Percentiles rank a stretch among this genome's conserved stretches.
Evolutionary conservation across 352 stramenopile genomes (phyloP).

Genomic region (Phytophthora europaea): DNA sequence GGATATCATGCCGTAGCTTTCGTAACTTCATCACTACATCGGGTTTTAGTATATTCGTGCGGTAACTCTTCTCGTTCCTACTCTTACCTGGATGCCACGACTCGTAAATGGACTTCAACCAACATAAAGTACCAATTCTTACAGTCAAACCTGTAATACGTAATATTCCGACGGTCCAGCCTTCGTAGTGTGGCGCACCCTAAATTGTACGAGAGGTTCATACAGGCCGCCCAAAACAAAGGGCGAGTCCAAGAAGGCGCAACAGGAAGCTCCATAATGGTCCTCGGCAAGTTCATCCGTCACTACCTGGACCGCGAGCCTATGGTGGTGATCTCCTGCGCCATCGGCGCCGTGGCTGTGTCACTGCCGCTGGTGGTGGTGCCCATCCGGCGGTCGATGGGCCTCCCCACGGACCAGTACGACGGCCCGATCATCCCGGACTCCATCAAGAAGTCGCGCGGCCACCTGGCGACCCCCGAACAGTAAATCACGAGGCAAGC

Average conservation of each 20-base stretch:
- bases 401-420: constrained; percentile 91
- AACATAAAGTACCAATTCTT: no score
- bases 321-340: constrained; percentile 86
- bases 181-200: constrained; percentile 17
- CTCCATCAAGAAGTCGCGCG: constrained; percentile 80
- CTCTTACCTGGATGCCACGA: no score
- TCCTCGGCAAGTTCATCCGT: constrained; percentile 79
- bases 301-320: constrained; percentile 89
- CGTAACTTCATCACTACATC: no score
- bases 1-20: not conserved
- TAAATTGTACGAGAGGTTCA: constrained; percentile 30
- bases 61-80: no score
- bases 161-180: constrained; percentile 14
- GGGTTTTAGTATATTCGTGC: no score
- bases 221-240: constrained; percentile 16
- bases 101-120: no score
- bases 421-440: constrained; percentile 86
- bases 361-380: constrained; percentile 82
- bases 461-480: constrained; percentile 57
- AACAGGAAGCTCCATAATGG: constrained; percentile 27
- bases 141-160: not conserved
- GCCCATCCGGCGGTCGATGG: constrained; percentile 85
- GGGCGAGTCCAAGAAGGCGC: constrained; percentile 7
- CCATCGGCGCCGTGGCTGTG: constrained; percentile 78
- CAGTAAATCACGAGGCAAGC: constrained; percentile 38